A percentile compares a stretch with the other conserved stretches of the same genome.
Conservation (phyloP, 1,284 basidiomycete genomes). For the Marasmius fiardii region DNA sequence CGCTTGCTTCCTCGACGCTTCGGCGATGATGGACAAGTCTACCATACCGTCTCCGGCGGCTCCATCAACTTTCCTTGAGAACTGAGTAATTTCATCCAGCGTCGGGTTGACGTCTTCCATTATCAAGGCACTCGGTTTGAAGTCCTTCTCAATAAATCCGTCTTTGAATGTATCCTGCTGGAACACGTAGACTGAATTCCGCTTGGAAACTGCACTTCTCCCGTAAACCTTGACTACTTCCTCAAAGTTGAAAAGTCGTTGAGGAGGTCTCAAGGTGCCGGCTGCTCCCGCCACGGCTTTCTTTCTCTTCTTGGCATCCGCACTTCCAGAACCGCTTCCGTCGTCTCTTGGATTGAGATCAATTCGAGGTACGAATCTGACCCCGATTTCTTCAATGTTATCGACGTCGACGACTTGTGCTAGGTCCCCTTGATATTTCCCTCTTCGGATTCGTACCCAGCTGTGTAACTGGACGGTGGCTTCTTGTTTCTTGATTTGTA, state of each 20-base stretch:
- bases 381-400: constrained; percentile 90
- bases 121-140: constrained; percentile 78
- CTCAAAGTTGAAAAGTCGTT: constrained; percentile 92
- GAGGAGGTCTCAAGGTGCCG: constrained; percentile 77
- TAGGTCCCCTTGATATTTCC: constrained; percentile 92
- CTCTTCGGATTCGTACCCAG: constrained; percentile 95
- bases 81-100: constrained; percentile 93
- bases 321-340: constrained; percentile 31
- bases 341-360: constrained; percentile 92
- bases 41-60: constrained; percentile 60
- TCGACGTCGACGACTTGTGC: constrained; percentile 95
- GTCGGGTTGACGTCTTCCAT: constrained; percentile 93
- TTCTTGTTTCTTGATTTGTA: constrained; percentile 96
- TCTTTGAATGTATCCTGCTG: constrained; percentile 92
- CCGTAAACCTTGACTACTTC: constrained; percentile 90
- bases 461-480: constrained; percentile 82
- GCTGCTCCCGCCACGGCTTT: constrained; percentile 44
- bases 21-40: constrained; percentile 84
- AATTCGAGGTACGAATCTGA: constrained; percentile 96
- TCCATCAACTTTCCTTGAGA: constrained; percentile 34
- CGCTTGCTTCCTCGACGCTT: constrained; percentile 83
- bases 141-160: constrained; percentile 96
- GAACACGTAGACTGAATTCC: constrained; percentile 78
- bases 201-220: constrained; percentile 68
- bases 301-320: constrained; percentile 67